Evolutionary conservation across 345 rosid species (phyloP), one percentile per base, ranked within the genome.

Genomic region (Citrus mangshanensis): DNA sequence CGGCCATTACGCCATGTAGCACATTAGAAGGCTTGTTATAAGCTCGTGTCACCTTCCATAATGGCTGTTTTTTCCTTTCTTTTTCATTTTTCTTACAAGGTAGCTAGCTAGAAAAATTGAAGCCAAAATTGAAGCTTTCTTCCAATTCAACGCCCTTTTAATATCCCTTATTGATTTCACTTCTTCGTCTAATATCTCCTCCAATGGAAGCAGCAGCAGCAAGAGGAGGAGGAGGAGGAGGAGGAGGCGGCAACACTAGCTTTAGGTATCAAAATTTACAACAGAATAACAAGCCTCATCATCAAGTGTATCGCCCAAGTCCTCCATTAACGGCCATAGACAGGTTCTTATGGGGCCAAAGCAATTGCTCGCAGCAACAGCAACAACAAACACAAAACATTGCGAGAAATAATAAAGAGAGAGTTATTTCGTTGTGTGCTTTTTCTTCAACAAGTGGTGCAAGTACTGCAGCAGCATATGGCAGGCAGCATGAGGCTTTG

Each of bases 301-400:
- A 80, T 22, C 58, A 79, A 3, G 7, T n/a, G 19, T 81, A 77
- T 59, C 86, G 82, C 27, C 84, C 92, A 54, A 78, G 81, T 56
- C 89, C 91, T 5, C 98, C 95, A 34, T 79, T 93, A 79, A 90
- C 98, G 21, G 96, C 99, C 72, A 88, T 89, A 22, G 98, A 93
- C 27, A 89, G 94, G 81, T 95, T 93, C 79, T 77, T 93, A 70
- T 85, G 86, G 85, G 88, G 94, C 35, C 86, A 89, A 79, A 86
- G 80, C 83, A 66, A 72, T 40, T 55, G 27, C 24, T 18, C 85
- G 38, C 65, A 77, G 75, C 81, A 82, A 18, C 58, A 46, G 18
- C 51, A 54, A 54, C 58, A 54, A 34, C 86, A 81, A 18, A 56
- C 51, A 18, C 84, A 80, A 71, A 80, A 18, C 68, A 56, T 62